Evolutionary conservation across 2,329 filamentous ascomycete genomes (phyloP), one percentile per base, ranked within the genome.

Genomic region (Diplocarpon mali): DNA sequence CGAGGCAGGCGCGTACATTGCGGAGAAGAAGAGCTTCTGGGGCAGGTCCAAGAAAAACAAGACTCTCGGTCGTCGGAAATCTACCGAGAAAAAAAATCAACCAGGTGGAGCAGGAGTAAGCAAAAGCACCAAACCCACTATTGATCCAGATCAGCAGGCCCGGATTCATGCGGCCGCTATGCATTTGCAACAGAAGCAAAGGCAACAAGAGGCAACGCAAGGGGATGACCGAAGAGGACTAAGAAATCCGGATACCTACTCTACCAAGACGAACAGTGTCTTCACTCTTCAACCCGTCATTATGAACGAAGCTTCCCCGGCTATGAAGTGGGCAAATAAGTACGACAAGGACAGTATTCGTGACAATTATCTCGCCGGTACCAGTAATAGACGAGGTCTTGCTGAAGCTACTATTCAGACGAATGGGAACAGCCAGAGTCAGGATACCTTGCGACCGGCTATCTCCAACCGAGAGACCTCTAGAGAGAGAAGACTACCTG

Each of bases 271-370:
- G 2, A 89, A 81, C 63, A 98, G 92, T 53, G 76, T 94, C 45
- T 74, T 95, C 59, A 95, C 88, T 2, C 69, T 96, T 38, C 89
- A 95, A 60, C 84, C 88, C 1, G 75, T 80, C 42, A 83, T 96
- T 50, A 72, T 89, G 58, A 87, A 73, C 42, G 92, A 95, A 62
- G 90, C 89, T 14, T 92, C 85, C 8, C 85, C 88, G 17, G 92
- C 92, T 1, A 83, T 98, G 80, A 94, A 95, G 64, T 98, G 92
- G 92, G 87, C 90, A 28, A 90, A 74, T 64, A 88, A 88, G 57
- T 96, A 95, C 61, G 92, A 96, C 65, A 93, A 92, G 65, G 81
- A 92, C 57, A 72, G 82, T 7, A 82, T 94, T 50, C 80, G 88
- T 43, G 80, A 86, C 52, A 80, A 85, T n/a, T 96, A 96, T 64